Conservation (phyloP, 2,329 filamentous ascomycete genomes). For the Endocalyx cinctus region DNA sequence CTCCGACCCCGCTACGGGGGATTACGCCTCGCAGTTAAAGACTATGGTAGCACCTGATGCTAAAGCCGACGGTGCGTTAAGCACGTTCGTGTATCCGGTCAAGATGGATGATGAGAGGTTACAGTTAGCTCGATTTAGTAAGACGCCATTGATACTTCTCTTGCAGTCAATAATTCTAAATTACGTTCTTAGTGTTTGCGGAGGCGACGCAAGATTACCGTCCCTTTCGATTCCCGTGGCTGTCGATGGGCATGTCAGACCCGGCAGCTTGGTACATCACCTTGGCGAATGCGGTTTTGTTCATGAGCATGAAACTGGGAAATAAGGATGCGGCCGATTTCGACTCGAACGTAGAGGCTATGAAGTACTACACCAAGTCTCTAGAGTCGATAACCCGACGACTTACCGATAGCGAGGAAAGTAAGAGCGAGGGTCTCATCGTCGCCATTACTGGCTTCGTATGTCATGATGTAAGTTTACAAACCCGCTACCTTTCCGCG, state of each 20-base stretch:
- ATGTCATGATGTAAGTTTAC: constrained; percentile 20
- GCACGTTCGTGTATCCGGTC: constrained; percentile 14
- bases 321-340: constrained; percentile 12
- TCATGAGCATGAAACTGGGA: constrained; percentile 6
- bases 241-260: constrained; percentile 20
- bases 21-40: too few species aligned
- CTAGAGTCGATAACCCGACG: constrained; percentile 17
- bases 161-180: too few species aligned
- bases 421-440: constrained; percentile 17
- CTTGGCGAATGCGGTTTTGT: constrained; percentile 20
- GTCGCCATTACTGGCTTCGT: constrained; percentile 20
- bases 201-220: constrained; percentile 14
- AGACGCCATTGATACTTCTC: constrained; percentile 1
- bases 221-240: constrained; percentile 22
- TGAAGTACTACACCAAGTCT: constrained; percentile 23
- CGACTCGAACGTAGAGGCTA: constrained; percentile 12
- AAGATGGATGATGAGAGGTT: constrained; percentile 21
- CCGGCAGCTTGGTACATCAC: constrained; percentile 23
- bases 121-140: constrained; percentile 17
- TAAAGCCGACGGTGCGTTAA: constrained; percentile 11
- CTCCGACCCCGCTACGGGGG: too few species aligned
- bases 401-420: constrained; percentile 14
- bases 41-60: too few species aligned
- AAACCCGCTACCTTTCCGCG: background rate
- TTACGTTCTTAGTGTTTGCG: constrained; percentile 16